Evolutionary conservation across 108 stramenopile species (phyloP).

Genomic region (Aureococcus anophagefferens): DNA sequence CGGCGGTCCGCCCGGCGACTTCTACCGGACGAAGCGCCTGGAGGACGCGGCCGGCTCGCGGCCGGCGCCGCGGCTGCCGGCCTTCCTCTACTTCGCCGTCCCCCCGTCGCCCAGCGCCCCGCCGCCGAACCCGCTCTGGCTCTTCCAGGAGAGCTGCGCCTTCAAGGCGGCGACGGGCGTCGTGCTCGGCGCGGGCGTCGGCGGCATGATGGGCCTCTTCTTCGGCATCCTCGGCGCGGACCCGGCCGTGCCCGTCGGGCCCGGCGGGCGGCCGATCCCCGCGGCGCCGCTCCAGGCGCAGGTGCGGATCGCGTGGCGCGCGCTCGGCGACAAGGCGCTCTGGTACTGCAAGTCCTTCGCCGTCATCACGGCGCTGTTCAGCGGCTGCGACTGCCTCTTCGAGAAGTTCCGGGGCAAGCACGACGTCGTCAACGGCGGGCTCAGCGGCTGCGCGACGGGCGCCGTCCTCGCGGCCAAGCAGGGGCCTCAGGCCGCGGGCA

Average conservation of each 20-base stretch:
- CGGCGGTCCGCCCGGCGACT: too few species aligned
- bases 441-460: conserved; percentile 79
- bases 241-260: conserved; percentile 49
- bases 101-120: background rate
- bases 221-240: conserved; percentile 72
- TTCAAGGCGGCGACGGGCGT: conserved; percentile 72
- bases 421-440: conserved; percentile 81
- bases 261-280: background rate
- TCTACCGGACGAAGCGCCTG: too few species aligned
- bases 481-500: conserved; percentile 74
- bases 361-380: conserved; percentile 58
- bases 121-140: background rate
- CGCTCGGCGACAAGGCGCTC: conserved; percentile 68
- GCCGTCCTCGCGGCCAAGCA: conserved; percentile 76
- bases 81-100: too few species aligned
- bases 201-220: conserved; percentile 76
- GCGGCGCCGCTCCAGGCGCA: conserved; percentile 7
- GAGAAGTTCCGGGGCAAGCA: conserved; percentile 84
- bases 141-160: conserved; percentile 51
- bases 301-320: conserved; percentile 57
- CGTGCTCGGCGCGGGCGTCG: conserved; percentile 72
- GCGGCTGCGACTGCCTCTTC: conserved; percentile 21
- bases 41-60: too few species aligned
- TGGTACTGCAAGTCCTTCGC: conserved; percentile 83
- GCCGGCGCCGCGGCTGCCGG: too few species aligned